Conservation (phyloP, 805 yeast species). For the Wickerhamomyces strasburgensis region DNA sequence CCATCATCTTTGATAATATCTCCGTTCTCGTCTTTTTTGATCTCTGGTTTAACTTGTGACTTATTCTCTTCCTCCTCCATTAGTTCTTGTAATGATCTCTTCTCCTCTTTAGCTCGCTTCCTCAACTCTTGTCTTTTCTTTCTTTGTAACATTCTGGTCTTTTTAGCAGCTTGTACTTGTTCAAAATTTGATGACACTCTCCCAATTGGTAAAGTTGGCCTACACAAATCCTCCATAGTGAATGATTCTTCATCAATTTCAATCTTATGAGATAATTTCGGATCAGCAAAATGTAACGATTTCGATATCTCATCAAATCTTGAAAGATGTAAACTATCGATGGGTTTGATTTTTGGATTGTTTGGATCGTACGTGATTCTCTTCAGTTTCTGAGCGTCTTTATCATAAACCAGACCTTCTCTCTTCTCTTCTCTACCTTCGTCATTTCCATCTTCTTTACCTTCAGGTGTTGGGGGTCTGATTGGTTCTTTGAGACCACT, state of each 20-base stretch:
- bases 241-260: constrained; percentile 48
- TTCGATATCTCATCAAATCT: constrained; percentile 30
- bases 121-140: constrained; percentile 34
- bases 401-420: constrained; percentile 7
- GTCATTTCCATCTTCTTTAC: neutral
- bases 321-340: constrained; percentile 9
- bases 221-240: constrained; percentile 68
- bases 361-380: constrained; percentile 6
- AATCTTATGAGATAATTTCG: constrained; percentile 30
- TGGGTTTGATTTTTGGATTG: constrained; percentile 17
- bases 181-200: constrained; percentile 52
- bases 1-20: constrained; percentile 17
- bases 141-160: constrained; percentile 29
- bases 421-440: constrained; percentile 13
- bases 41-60: constrained; percentile 13
- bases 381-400: constrained; percentile 1
- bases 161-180: constrained; percentile 49
- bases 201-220: constrained; percentile 63
- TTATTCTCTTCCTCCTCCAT: constrained; percentile 22
- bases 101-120: constrained; percentile 33
- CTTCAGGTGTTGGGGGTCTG: too few relatives aligned
- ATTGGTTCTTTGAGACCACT: too few relatives aligned
- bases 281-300: constrained; percentile 36
- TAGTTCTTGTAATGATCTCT: constrained; percentile 16
- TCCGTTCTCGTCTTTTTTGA: constrained; percentile 12